phyloP scores from a whole-genome alignment of 805 yeast genomes.

The Wickerhamiella lipophila region DNA sequence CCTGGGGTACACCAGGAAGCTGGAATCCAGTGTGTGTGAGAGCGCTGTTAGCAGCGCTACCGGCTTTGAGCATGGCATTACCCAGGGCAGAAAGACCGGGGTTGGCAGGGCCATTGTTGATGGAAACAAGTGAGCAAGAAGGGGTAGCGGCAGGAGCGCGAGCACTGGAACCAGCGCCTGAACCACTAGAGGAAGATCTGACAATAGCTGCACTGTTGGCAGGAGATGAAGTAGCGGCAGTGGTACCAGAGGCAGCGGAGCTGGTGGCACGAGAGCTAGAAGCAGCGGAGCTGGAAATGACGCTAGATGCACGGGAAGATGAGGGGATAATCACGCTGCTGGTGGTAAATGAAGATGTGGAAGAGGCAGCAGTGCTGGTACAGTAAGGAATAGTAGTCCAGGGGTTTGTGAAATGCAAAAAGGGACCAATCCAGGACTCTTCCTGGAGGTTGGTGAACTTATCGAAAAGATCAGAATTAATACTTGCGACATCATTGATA shows the following conservation, averaged over 20 bases:
- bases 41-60: not conserved
- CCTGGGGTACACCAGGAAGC: not conserved
- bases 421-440: not conserved
- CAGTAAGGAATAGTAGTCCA: not conserved
- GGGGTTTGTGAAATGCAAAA: not conserved
- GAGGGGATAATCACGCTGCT: not conserved
- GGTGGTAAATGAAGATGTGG: not conserved
- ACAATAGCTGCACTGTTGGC: too few species aligned
- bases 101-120: not conserved
- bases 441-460: not conserved
- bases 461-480: not conserved
- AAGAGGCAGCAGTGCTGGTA: not conserved
- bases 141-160: not conserved
- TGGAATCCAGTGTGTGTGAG: not conserved
- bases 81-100: not conserved
- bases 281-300: not conserved
- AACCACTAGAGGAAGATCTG: not conserved
- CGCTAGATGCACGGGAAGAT: not conserved
- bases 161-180: not conserved
- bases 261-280: too few species aligned
- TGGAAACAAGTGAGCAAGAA: not conserved
- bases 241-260: not conserved
- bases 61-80: not conserved
- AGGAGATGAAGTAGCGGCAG: not conserved
- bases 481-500: not conserved